Percentiles rank a stretch among this genome's conserved stretches.
phyloP scores from a whole-genome alignment of 768 basidiomycete species.

The Lentinula sp. region DNA sequence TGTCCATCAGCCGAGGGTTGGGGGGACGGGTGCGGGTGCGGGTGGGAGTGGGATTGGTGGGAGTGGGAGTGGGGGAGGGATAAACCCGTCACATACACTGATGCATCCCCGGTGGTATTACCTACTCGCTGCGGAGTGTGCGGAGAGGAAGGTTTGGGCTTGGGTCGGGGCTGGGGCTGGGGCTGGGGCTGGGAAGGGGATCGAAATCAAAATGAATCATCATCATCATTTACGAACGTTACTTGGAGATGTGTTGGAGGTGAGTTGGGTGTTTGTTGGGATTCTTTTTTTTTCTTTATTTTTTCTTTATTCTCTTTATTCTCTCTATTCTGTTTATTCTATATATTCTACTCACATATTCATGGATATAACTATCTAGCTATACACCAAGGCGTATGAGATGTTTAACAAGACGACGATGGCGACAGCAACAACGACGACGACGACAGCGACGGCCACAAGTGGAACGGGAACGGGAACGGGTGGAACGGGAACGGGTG shows the following conservation, averaged over 20 bases:
- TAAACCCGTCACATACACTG: conserved; percentile 77
- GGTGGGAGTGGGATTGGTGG: too few species aligned
- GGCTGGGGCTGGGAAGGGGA: too few species aligned
- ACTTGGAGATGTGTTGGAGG: neutral
- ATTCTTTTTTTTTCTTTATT: neutral
- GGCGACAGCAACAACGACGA: too few species aligned
- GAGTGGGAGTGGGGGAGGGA: neutral
- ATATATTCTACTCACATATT: neutral
- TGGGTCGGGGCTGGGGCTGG: conserved; percentile 43
- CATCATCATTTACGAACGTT: neutral
- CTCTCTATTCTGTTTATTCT: neutral
- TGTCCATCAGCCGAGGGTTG: conserved; percentile 36
- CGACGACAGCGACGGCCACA: too few species aligned
- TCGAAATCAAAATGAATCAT: too few species aligned
- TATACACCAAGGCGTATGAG: conserved; percentile 94
- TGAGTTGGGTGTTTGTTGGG: neutral
- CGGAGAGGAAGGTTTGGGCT: conserved; percentile 64
- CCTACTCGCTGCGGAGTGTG: conserved; percentile 82
- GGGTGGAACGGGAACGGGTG: too few species aligned
- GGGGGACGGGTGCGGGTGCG: too few species aligned
- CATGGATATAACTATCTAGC: conserved; percentile 30
- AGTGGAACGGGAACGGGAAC: too few species aligned
- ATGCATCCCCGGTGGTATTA: conserved; percentile 94
- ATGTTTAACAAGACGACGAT: conserved; percentile 74
- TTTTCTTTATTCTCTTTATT: neutral